phyloP scores from a whole-genome alignment of 257 asterid species.

The Scutellaria galericulata region DNA sequence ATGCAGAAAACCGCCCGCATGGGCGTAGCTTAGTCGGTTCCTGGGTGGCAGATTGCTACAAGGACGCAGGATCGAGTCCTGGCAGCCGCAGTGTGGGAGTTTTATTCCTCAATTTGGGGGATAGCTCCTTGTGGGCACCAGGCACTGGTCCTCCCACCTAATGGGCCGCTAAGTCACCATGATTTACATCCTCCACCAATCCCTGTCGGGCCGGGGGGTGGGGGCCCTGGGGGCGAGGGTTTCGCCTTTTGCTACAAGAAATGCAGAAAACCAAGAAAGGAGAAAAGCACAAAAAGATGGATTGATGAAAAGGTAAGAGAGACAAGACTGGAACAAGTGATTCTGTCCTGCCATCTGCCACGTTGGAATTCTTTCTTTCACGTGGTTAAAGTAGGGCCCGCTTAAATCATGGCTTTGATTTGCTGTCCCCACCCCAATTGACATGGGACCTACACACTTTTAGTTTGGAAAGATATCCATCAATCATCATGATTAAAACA shows the following conservation, averaged over 20 bases:
- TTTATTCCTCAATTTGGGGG: too few relatives aligned
- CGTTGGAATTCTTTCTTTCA: constrained; percentile 39
- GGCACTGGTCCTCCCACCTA: too few relatives aligned
- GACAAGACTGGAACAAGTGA: constrained; percentile 56
- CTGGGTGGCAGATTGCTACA: too few relatives aligned
- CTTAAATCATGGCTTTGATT: neutral
- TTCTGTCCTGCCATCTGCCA: constrained; percentile 45
- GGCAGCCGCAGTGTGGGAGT: too few relatives aligned
- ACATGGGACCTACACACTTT: neutral
- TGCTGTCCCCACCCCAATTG: neutral
- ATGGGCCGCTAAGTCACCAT: too few relatives aligned
- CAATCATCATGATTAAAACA: neutral
- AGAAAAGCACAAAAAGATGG: constrained; percentile 75
- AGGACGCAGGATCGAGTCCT: too few relatives aligned
- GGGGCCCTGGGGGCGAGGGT: too few relatives aligned
- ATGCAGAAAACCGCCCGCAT: constrained; percentile 52
- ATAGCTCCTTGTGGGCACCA: too few relatives aligned
- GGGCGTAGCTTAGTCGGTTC: too few relatives aligned
- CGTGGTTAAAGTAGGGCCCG: constrained; percentile 47
- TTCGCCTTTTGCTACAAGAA: too few relatives aligned
- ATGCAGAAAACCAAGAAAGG: constrained; percentile 53
- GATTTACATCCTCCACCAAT: too few relatives aligned
- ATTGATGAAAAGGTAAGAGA: constrained; percentile 70
- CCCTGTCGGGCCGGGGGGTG: too few relatives aligned
- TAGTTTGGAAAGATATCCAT: constrained; percentile 1